phyloP scores from a whole-genome alignment of 139 green algal genomes.

The Prasinococcaceae sp. region DNA sequence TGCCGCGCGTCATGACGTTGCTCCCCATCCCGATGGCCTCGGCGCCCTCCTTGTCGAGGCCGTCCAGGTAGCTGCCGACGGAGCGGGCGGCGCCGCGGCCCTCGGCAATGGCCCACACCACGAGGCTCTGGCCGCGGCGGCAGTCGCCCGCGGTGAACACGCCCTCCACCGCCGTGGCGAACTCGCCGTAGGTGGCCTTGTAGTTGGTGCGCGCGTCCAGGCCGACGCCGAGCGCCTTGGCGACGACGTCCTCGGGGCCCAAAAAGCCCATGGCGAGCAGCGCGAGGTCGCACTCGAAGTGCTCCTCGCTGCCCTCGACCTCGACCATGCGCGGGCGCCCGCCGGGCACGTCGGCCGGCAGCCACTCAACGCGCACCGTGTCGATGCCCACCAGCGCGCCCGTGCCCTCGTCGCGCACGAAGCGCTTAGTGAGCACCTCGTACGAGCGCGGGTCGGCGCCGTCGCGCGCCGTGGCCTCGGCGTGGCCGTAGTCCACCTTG shows the following conservation, averaged over 20 bases:
- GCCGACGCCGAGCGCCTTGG: constrained; percentile 51
- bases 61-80: constrained; percentile 52
- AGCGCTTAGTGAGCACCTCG: constrained; percentile 86
- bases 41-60: not conserved
- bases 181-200: constrained; percentile 79
- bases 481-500: constrained; percentile 80
- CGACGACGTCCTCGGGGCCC: constrained; percentile 66
- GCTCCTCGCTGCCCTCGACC: constrained; percentile 42
- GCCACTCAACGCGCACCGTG: constrained; percentile 34
- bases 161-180: constrained; percentile 67
- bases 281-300: constrained; percentile 77
- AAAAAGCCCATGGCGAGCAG: constrained; percentile 94
- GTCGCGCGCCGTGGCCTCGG: constrained; percentile 52
- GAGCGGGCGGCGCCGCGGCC: constrained; percentile 58
- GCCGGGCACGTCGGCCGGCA: not conserved
- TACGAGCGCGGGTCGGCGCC: constrained; percentile 75
- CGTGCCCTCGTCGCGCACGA: constrained; percentile 58
- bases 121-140: constrained; percentile 46
- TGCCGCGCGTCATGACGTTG: too few relatives aligned
- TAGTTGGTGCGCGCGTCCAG: constrained; percentile 79
- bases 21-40: not conserved
- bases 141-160: constrained; percentile 93
- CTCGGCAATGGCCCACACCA: constrained; percentile 86
- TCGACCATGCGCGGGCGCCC: constrained; percentile 48
- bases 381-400: constrained; percentile 65